Evolutionary conservation across 495 filamentous ascomycete genomes (phyloP).

Genomic region (Tuber calosporum): DNA sequence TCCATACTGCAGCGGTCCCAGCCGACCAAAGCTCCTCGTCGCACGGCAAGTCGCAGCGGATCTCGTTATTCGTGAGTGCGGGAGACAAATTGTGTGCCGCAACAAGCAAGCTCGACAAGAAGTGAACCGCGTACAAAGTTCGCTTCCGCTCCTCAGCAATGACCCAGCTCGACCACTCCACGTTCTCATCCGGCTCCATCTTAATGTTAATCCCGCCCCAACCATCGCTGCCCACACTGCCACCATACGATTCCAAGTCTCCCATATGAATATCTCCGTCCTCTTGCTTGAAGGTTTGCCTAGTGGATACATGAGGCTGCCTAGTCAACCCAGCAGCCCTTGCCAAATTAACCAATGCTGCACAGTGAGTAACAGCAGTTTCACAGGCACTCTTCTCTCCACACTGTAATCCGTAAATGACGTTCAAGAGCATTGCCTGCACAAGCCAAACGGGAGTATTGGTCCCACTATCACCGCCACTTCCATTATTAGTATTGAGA

Average conservation of each 20-base stretch:
- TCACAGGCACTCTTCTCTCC: constrained; percentile 84
- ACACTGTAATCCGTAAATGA: constrained; percentile 92
- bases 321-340: constrained; percentile 71
- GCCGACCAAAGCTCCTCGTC: constrained; percentile 89
- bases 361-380: constrained; percentile 85
- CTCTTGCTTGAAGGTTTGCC: constrained; percentile 43
- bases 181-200: constrained; percentile 59
- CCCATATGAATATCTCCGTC: constrained; percentile 47
- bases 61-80: constrained; percentile 88
- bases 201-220: constrained; percentile 47
- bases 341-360: constrained; percentile 82
- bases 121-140: constrained; percentile 86
- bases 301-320: constrained; percentile 43
- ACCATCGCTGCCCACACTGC: constrained; percentile 45
- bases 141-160: constrained; percentile 83
- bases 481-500: constrained; percentile 47
- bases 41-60: constrained; percentile 81
- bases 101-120: constrained; percentile 81
- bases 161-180: constrained; percentile 87
- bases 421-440: constrained; percentile 96
- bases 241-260: constrained; percentile 46
- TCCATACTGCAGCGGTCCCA: constrained; percentile 71
- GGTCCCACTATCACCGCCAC: constrained; percentile 22
- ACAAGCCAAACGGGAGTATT: constrained; percentile 91
- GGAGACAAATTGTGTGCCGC: constrained; percentile 89